Base-by-base conservation (phyloP, 1,284 basidiomycete genomes). In the Trametes versicolor region DNA sequence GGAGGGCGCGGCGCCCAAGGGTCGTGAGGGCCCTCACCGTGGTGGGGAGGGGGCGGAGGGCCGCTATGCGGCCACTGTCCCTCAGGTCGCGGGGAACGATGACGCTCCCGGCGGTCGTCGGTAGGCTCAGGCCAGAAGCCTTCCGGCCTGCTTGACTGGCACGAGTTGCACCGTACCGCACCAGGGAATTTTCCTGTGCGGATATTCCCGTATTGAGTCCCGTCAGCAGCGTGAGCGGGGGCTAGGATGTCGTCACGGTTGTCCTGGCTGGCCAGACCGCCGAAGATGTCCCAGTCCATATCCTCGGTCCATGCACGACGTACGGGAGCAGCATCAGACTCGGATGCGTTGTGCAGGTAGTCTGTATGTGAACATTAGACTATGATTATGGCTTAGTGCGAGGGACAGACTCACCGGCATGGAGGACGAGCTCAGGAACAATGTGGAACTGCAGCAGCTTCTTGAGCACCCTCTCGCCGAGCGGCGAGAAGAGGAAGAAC, bases 361-460 rank as follows among this genome's bases (percentile, higher is more conserved):
- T 74, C 72, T 76, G 50, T 10, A 23, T n/a, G 23, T 25, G 13
- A 12, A 12, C n/a, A 48, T 43, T 19, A 55, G 27, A 15, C 27
- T n/a, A 13, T 7, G 37, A 8, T 37, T 29, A 27, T 21, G 25
- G 29, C 19, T 10, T n/a, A 34, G 6, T 29, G 17, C 17, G 19
- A 37, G 17, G 50, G n/a, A 21, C 19, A 25, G 10, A 82, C 81
- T 70, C 74, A 82, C 83, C 88, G 47, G 85, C 83, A 68, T 87
- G 83, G 19, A 91, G 73, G 47, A 89, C 78, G 27, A 82, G 77
- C 45, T 83, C 74, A 3, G 90, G 90, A 6, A 91, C 79, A 63
- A 88, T 82, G 76, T 93, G 91, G 76, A 86, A 92, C 68, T 87
- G 80, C 27, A 93, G 74, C 17, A 93, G 72, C 77, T 91, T 92